Base-by-base conservation (phyloP, 805 yeast genomes). In the Wickerhamiella lipophila region DNA sequence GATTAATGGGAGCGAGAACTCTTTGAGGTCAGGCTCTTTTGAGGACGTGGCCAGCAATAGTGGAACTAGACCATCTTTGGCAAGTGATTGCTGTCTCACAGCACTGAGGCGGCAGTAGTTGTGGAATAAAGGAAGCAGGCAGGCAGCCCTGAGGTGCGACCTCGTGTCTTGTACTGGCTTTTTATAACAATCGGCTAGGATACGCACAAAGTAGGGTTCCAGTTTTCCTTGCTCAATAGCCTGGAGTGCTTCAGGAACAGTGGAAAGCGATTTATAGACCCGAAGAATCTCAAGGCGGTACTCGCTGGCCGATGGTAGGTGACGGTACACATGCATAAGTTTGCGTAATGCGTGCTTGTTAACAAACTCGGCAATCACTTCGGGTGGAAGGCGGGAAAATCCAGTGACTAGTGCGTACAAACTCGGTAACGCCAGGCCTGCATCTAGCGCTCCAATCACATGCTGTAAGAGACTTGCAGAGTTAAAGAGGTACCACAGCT, bases 61-160 rank as follows among this genome's bases (percentile, higher is more conserved):
- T 0, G 77, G 76, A 2, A 76, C 63, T 1, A 70, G 69, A 1
- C 79, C 80, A 22, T 69, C 58, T 25, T 58, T 55, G 8, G 74
- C 75, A 16, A 75, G 63, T 50, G 72, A 76, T 1, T 63, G 59
- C 54, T 75, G 79, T 11, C 71, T 59, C 1, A 57, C 49, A 50
- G 68, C 68, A 52, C 71, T 72, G 51, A 76, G 64, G 36, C 74
- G 69, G 54, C 80, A 74, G 50, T 74, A 67, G 53, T 75, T 74
- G 64, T 72, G 75, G 36, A 76, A 55, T 0, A 71, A 65, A 0
- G 77, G 79, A 46, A 75, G 66, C 6, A 73, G 60, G 27, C 70
- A 64, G 51, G 72, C 73, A 25, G 69, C 63, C 12, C 69, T 64
- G 46, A 69, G 72, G 47, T 68, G 56, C 61, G 68, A 35, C 40